Conservation (phyloP, 1,284 basidiomycete genomes). For the Lignosus rhinocerotis region DNA sequence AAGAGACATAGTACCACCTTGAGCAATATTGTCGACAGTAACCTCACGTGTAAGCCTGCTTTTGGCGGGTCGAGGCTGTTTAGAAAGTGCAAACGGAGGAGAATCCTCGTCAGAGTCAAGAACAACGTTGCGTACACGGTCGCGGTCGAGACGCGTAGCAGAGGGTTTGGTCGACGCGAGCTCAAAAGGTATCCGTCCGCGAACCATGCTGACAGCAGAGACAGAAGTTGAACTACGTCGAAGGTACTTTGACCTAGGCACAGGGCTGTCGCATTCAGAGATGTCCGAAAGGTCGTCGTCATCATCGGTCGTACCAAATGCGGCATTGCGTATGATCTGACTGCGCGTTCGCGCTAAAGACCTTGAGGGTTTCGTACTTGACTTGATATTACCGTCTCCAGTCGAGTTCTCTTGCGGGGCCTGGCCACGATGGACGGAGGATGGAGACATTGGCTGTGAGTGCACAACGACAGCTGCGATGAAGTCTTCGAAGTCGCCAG, state of each 20-base stretch:
- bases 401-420: neutral
- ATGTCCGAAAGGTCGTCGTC: conserved; percentile 36
- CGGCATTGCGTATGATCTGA: conserved; percentile 26
- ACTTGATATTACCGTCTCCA: no score
- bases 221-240: conserved; percentile 1
- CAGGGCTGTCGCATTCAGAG: conserved; percentile 26
- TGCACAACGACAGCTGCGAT: neutral
- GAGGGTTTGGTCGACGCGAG: neutral
- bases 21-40: conserved; percentile 1
- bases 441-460: neutral
- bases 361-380: neutral
- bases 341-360: conserved; percentile 20
- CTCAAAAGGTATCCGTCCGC: conserved; percentile 19
- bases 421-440: neutral
- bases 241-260: conserved; percentile 5
- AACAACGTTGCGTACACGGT: conserved; percentile 7
- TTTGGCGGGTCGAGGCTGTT: neutral
- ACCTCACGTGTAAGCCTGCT: conserved; percentile 3
- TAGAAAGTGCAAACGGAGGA: neutral
- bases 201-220: conserved; percentile 4
- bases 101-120: conserved; percentile 21
- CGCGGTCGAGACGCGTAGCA: conserved; percentile 10
- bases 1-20: neutral
- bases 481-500: neutral
- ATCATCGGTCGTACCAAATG: conserved; percentile 29